Percentiles rank a stretch among this genome's conserved stretches.
Conservation (phyloP, 768 basidiomycete genomes). For the Stropharia rugosoannulata region DNA sequence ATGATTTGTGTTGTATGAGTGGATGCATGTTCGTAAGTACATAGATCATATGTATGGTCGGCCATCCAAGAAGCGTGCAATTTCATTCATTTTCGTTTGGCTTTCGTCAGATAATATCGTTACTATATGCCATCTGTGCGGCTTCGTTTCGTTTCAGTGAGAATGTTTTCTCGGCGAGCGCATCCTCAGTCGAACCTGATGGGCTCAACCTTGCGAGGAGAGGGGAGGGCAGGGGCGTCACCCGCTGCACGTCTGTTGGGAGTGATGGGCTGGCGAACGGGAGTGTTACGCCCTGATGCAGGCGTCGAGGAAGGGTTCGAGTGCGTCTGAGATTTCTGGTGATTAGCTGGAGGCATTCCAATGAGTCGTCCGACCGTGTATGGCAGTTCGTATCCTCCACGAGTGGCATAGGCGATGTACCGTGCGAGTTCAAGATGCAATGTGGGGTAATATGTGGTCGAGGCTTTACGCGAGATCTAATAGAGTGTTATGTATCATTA, state of each 20-base stretch:
- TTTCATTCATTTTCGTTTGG: constrained; percentile 1
- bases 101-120: constrained; percentile 5
- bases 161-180: neutral
- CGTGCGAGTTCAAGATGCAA: constrained; percentile 93
- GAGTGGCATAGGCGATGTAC: constrained; percentile 68
- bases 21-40: neutral
- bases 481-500: neutral
- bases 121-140: neutral
- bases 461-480: constrained; percentile 93
- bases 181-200: constrained; percentile 9
- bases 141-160: too few species aligned
- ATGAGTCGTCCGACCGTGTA: constrained; percentile 79
- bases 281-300: constrained; percentile 29
- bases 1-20: constrained; percentile 3
- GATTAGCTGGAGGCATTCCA: constrained; percentile 65
- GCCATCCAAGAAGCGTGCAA: constrained; percentile 2
- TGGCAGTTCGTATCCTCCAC: constrained; percentile 75
- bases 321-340: neutral
- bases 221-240: constrained; percentile 12
- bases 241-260: constrained; percentile 5
- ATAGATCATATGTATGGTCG: neutral
- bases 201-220: constrained; percentile 17
- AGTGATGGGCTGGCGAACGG: constrained; percentile 13
- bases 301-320: constrained; percentile 31
- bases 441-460: constrained; percentile 89